Base-by-base conservation (phyloP, 441 rosid genomes). In the Gossypium laxum region DNA sequence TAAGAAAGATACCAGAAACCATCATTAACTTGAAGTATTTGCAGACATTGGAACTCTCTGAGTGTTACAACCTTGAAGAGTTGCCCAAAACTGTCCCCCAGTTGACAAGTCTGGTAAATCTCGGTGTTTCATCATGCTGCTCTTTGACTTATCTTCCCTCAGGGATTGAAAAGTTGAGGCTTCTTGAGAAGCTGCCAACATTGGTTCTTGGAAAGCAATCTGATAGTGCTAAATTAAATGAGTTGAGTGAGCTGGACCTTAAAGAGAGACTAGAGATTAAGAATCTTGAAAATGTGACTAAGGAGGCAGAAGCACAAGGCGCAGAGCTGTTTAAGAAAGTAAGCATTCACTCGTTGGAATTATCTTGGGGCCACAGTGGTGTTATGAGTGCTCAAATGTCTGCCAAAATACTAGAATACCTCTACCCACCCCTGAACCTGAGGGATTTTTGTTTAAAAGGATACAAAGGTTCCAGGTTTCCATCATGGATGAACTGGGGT, bases 331-430 rank as follows among this genome's bases (percentile, higher is more conserved):
- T 8, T 54, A 32, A 54, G 32, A 63, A 63, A 58, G 58, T 18
- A 54, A 38, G 59, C 32, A 24, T 72, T 19, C 32, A 45, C 43
- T 45, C 47, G 19, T 60, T 74, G 72, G 32, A 0, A 58, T 77
- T 28, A 3, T 0, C 32, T 0, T 10, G 52, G 21, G 21, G 51
- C 14, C 38, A 4, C 34, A 3, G 17, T 66, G 17, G 12, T 55
- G 24, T 21, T 60, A 59, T 51, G 26, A 7, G 38, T 14, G 0
- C n/a, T n/a, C 8, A 22, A 2, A 24, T 71, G 67, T 26, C 71
- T 52, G 73, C 73, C 41, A 64, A 34, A 19, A 76, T 78, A 66
- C 56, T 77, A 41, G 77, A 79, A 52, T 55, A 76, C 77, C 79
- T 17, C 67, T 14, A 11, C 78, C 80, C 67, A 75, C 75, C 47